These are phyloP conservation scores for Plasmodium cynomolgi DNA, from an alignment of 169 alveolate species.

Conservation along the genomic window DNA sequence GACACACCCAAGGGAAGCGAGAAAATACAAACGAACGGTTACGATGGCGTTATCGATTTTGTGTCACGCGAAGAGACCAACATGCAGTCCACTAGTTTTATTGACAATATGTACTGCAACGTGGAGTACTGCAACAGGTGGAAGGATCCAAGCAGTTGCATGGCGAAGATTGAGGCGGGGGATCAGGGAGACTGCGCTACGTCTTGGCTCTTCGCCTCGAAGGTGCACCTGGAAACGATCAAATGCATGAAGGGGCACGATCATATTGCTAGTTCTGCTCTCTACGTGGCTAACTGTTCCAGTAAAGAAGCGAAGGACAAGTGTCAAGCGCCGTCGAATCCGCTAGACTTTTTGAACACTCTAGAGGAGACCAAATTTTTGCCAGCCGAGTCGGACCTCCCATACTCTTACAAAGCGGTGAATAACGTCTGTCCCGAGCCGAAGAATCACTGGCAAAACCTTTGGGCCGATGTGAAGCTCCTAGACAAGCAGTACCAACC, in stretches of 20 bases:
- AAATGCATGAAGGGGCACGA: slow-evolving; percentile 16
- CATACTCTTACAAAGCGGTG: neutral
- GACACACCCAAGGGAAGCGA: neutral
- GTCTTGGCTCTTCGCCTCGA: slow-evolving; percentile 4
- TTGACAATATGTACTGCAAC: neutral
- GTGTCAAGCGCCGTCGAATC: neutral
- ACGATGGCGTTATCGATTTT: neutral
- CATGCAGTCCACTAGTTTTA: neutral
- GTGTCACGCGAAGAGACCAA: neutral
- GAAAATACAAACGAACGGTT: neutral
- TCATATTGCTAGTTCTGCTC: neutral
- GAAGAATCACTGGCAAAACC: neutral
- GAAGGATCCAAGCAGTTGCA: neutral
- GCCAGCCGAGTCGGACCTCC: neutral
- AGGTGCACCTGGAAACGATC: slow-evolving; percentile 3
- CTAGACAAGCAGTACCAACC: neutral
- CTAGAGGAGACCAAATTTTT: neutral
- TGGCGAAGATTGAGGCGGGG: neutral
- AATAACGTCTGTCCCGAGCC: neutral
- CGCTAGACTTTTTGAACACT: neutral
- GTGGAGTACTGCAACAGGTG: neutral
- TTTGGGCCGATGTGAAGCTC: neutral
- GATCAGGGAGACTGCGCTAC: slow-evolving; percentile 11
- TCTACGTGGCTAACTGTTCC: slow-evolving; percentile 23
- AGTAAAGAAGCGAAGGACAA: neutral